Percentiles rank a stretch among this genome's conserved stretches.
phyloP scores from a whole-genome alignment of 1,139 yeast species.

The Ogataea hybrid region DNA sequence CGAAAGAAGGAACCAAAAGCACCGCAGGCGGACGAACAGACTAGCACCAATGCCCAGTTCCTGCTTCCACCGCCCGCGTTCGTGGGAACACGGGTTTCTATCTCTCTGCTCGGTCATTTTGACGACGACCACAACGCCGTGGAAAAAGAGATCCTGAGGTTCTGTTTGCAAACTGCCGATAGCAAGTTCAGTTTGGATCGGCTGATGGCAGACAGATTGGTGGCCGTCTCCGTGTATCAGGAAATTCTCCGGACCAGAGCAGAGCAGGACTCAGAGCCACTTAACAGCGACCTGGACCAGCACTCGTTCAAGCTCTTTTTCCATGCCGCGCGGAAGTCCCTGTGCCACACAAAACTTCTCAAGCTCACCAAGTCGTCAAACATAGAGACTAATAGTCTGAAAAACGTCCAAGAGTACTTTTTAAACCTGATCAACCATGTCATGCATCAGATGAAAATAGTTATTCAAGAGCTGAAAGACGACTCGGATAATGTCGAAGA shows the following conservation, averaged over 20 bases:
- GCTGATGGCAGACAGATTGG: conserved; percentile 15
- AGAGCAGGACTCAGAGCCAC: conserved; percentile 3
- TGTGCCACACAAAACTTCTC: conserved; percentile 25
- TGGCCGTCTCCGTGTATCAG: not conserved
- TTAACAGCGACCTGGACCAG: conserved; percentile 5
- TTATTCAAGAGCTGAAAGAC: conserved; percentile 1
- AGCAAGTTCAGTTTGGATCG: not conserved
- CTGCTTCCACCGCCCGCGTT: not conserved
- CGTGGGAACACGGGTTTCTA: not conserved
- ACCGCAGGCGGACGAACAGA: not conserved
- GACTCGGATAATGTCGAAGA: not conserved
- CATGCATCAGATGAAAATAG: conserved; percentile 5
- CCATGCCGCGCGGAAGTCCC: conserved; percentile 35
- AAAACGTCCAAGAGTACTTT: not conserved
- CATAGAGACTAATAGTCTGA: conserved; percentile 12
- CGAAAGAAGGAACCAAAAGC: too few species aligned
- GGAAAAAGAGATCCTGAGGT: not conserved
- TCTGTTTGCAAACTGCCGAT: not conserved
- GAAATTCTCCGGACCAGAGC: not conserved
- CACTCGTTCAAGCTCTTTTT: conserved; percentile 29
- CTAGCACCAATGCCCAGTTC: too few species aligned
- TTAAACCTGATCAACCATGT: not conserved
- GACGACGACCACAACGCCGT: not conserved
- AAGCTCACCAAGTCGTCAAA: conserved; percentile 16
- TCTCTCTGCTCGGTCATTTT: not conserved